phyloP scores from a whole-genome alignment of 2,329 filamentous ascomycete species.

The Arthrocladium fulminans region DNA sequence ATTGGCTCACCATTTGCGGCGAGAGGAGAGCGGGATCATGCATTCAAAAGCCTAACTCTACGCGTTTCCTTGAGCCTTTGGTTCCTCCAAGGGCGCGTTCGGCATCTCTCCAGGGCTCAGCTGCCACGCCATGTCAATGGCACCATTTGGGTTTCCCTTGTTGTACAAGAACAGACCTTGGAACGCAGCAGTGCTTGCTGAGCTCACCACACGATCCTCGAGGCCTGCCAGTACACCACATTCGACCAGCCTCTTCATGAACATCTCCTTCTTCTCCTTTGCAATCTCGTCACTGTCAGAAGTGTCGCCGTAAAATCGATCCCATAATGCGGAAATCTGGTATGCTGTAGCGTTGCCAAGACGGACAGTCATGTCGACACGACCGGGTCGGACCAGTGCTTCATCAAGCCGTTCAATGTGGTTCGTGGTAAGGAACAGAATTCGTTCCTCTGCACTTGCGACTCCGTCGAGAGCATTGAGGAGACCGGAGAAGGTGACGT shows the following conservation, averaged over 20 bases:
- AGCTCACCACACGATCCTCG: slow-evolving; percentile 25
- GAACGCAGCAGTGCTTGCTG: slow-evolving; percentile 79
- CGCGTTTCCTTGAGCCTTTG: neutral
- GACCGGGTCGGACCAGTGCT: slow-evolving; percentile 78
- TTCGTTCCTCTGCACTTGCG: slow-evolving; percentile 87
- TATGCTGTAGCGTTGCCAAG: slow-evolving; percentile 79
- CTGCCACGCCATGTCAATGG: slow-evolving; percentile 62
- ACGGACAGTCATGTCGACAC: slow-evolving; percentile 86
- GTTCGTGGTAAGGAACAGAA: slow-evolving; percentile 91
- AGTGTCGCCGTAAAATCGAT: slow-evolving; percentile 78
- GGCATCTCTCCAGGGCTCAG: slow-evolving; percentile 13
- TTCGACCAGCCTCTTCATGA: slow-evolving; percentile 60
- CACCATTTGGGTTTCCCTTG: slow-evolving; percentile 81
- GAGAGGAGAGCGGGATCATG: neutral
- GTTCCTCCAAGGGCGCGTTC: slow-evolving; percentile 5
- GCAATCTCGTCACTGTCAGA: slow-evolving; percentile 53
- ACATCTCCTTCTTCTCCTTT: slow-evolving; percentile 49
- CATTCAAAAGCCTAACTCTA: neutral
- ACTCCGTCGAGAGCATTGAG: slow-evolving; percentile 81
- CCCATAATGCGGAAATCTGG: slow-evolving; percentile 83
- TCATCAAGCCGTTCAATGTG: slow-evolving; percentile 77
- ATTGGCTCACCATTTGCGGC: neutral
- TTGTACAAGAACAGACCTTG: slow-evolving; percentile 94
- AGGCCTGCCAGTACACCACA: slow-evolving; percentile 60
- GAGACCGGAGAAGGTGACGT: slow-evolving; percentile 87